Conservation (phyloP, 805 yeast genomes). For the Cyberlindnera mrakii region DNA sequence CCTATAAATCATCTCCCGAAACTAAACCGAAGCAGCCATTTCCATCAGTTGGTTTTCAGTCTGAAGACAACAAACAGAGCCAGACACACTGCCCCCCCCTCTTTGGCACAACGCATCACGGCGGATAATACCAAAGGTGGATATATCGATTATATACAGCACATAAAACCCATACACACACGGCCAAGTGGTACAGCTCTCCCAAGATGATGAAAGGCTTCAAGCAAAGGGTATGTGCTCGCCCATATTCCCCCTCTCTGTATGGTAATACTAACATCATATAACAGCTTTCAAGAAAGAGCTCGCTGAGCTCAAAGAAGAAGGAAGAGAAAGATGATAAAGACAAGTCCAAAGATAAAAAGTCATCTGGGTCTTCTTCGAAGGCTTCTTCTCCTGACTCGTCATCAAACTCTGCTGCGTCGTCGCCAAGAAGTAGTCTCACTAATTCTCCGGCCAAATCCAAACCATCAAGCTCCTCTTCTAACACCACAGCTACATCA, state of each 20-base stretch:
- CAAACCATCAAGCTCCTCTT: slow-evolving; percentile 7
- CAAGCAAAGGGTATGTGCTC: slow-evolving; percentile 44
- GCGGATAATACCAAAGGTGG: no score
- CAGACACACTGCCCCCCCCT: no score
- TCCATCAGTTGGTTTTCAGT: no score
- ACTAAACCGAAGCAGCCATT: no score
- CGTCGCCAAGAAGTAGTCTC: slow-evolving; percentile 21
- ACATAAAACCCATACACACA: no score
- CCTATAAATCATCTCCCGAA: no score
- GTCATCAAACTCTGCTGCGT: slow-evolving; percentile 16
- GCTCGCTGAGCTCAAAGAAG: slow-evolving; percentile 31
- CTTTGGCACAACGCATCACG: no score
- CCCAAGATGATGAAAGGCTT: slow-evolving; percentile 70
- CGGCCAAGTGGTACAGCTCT: no score
- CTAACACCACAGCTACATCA: neutral
- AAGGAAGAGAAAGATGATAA: slow-evolving; percentile 33
- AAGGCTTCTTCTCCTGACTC: slow-evolving; percentile 14
- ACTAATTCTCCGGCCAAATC: slow-evolving; percentile 13
- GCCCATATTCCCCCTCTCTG: slow-evolving; percentile 5
- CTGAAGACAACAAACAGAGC: no score
- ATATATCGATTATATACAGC: no score
- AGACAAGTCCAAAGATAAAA: slow-evolving; percentile 14
- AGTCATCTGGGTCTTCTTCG: slow-evolving; percentile 7
- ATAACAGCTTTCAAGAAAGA: slow-evolving; percentile 21
- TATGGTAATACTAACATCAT: slow-evolving; percentile 8